Conservation (phyloP, 331 rosid species). For the Telfairia occidentalis region DNA sequence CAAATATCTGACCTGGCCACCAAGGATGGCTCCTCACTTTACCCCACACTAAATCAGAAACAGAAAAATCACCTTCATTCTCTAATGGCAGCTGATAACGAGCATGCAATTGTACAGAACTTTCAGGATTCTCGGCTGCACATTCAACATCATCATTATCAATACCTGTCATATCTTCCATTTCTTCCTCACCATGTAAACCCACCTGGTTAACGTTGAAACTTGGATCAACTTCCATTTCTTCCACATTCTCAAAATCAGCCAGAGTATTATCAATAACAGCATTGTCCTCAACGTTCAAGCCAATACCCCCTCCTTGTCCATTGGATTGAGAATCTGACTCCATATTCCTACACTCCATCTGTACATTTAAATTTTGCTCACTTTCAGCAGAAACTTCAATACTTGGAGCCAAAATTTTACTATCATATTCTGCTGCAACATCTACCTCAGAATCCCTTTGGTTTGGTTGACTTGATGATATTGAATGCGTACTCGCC, state of each 20-base stretch:
- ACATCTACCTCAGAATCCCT: slow-evolving; percentile 23
- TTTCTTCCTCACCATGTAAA: slow-evolving; percentile 40
- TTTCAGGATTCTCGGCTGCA: slow-evolving; percentile 20
- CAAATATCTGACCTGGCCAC: slow-evolving; percentile 99
- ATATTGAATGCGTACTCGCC: slow-evolving; percentile 5
- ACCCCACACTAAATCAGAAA: slow-evolving; percentile 91
- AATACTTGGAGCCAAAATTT: slow-evolving; percentile 14
- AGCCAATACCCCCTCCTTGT: slow-evolving; percentile 15
- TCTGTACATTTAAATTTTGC: slow-evolving; percentile 3
- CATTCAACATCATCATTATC: slow-evolving; percentile 20
- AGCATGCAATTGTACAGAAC: slow-evolving; percentile 23
- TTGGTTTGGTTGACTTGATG: slow-evolving; percentile 15
- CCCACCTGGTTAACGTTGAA: slow-evolving; percentile 21
- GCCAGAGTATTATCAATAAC: slow-evolving; percentile 18
- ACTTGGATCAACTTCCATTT: slow-evolving; percentile 19
- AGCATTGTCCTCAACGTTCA: slow-evolving; percentile 20
- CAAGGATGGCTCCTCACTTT: slow-evolving; percentile 98
- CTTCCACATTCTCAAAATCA: slow-evolving; percentile 21
- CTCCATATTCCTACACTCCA: slow-evolving; percentile 9
- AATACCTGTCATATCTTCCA: slow-evolving; percentile 26
- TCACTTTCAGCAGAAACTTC: slow-evolving; percentile 8
- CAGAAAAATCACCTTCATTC: slow-evolving; percentile 50
- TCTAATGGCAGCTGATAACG: slow-evolving; percentile 45
- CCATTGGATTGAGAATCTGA: slow-evolving; percentile 21
- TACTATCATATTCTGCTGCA: slow-evolving; percentile 12